phyloP scores from a whole-genome alignment of 306 rosid species.

The Citrullus amarus region DNA sequence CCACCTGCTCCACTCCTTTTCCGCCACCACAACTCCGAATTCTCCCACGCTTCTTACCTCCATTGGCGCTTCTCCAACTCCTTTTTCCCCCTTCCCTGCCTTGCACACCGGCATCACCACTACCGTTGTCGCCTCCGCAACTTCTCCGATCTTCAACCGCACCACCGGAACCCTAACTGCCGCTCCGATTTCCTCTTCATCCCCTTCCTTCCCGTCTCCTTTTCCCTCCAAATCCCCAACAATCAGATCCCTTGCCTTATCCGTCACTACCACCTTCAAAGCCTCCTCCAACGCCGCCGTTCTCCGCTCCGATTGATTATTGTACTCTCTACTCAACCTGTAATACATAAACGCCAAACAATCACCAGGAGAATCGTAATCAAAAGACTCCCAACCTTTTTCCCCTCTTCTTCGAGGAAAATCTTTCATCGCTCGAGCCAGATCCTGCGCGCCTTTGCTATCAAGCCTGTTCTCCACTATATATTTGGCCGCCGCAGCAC shows the following conservation, averaged over 20 bases:
- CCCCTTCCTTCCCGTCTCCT: background rate
- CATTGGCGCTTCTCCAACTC: slow-evolving; percentile 55
- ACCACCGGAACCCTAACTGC: slow-evolving; percentile 59
- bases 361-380: slow-evolving; percentile 53
- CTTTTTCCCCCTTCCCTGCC: slow-evolving; percentile 35
- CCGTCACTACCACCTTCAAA: slow-evolving; percentile 32
- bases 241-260: slow-evolving; percentile 32
- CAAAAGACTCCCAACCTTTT: slow-evolving; percentile 54
- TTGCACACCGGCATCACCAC: slow-evolving; percentile 58
- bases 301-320: slow-evolving; percentile 31
- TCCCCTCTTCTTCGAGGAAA: slow-evolving; percentile 58
- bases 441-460: slow-evolving; percentile 38
- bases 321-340: slow-evolving; percentile 51
- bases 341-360: slow-evolving; percentile 59
- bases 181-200: background rate
- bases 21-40: slow-evolving; percentile 66
- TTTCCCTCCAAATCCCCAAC: slow-evolving; percentile 22
- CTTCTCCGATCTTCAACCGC: slow-evolving; percentile 73
- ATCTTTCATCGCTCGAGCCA: slow-evolving; percentile 74
- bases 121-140: slow-evolving; percentile 58
- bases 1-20: slow-evolving; percentile 85
- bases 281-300: slow-evolving; percentile 40
- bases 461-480: slow-evolving; percentile 32
- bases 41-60: slow-evolving; percentile 43
- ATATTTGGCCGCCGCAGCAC: slow-evolving; percentile 47